Base-by-base conservation (phyloP, 108 stramenopile species). In the Discostella pseudostelligera region DNA sequence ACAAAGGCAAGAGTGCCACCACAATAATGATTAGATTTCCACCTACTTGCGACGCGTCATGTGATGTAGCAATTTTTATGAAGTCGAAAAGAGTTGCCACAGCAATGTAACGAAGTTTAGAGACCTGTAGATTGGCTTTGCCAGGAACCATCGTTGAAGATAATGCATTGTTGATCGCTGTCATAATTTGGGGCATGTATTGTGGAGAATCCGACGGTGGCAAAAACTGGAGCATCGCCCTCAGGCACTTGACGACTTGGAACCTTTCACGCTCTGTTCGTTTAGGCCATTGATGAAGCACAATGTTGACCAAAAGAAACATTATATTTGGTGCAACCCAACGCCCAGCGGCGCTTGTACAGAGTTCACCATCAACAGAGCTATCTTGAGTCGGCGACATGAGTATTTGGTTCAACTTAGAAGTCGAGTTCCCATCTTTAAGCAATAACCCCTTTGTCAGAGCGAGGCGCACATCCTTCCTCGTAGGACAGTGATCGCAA, bases 241-340 rank as follows among this genome's bases (percentile, higher is more conserved):
- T 59, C 5, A 93, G 67, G 28, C 81, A 85, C 40, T 84, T 69
- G 28, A 89, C 40, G 3, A 84, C 72, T 56, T 81, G 81, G 46
- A 84, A 61, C 39, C 78, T 64, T 24, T 92, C 87, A 35, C 40
- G 43, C 16, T 62, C 39, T 3, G 75, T 62, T 25, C 78, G 74
- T 13, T 67, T 56, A 4, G 69, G 51, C 88, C 88, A 89, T 43
- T 74, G 62, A 17, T 71, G 67, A 43, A 88, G 82, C 9, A 93
- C 82, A 42, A 88, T 70, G 47, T 86, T 89, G 37, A 89, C 88
- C 22, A 93, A 40, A 0, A 93, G 80, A 61, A 79, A 88, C 88
- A 93, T 85, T 47, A 93, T 89, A 65, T 88, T 76, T 46, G 73
- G 61, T 3, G 85, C 74, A 8, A 93, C 79, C 91, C 88, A 89